These are phyloP conservation scores for Megacollybia marginata DNA, from an alignment of 768 basidiomycete genomes.

Conservation along the genomic window DNA sequence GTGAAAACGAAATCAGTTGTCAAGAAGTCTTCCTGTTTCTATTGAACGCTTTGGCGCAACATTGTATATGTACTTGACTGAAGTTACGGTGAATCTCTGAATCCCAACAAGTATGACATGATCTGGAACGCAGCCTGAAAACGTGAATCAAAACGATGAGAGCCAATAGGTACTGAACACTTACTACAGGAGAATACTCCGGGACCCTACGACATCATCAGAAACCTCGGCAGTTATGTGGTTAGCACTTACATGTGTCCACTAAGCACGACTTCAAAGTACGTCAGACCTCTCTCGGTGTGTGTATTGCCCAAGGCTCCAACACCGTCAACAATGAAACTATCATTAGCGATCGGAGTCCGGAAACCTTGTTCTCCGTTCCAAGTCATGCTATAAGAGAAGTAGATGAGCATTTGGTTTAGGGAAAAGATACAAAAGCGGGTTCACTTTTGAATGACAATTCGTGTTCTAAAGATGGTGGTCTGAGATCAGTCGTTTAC, in stretches of 20 bases:
- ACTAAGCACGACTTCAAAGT: slow-evolving; percentile 56
- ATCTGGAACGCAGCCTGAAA: slow-evolving; percentile 58
- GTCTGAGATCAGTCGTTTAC: neutral
- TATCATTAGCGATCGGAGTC: slow-evolving; percentile 55
- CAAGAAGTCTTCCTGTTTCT: too few species aligned
- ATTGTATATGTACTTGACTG: neutral
- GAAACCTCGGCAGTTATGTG: neutral
- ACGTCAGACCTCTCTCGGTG: slow-evolving; percentile 61
- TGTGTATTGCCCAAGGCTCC: slow-evolving; percentile 53
- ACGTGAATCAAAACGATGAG: slow-evolving; percentile 2
- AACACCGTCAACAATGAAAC: slow-evolving; percentile 63
- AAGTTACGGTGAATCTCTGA: neutral
- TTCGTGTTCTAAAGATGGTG: slow-evolving; percentile 38
- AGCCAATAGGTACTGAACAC: slow-evolving; percentile 8
- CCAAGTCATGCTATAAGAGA: neutral
- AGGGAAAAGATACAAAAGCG: neutral
- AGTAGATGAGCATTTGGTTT: neutral
- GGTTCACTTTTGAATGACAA: slow-evolving; percentile 58
- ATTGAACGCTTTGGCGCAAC: neutral
- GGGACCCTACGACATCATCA: slow-evolving; percentile 42
- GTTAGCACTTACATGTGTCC: slow-evolving; percentile 56
- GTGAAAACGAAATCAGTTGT: too few species aligned
- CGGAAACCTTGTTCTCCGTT: slow-evolving; percentile 67
- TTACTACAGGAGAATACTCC: slow-evolving; percentile 54
- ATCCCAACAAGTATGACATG: slow-evolving; percentile 39